Evolutionary conservation across 202 grass and related monocot genomes (phyloP), one percentile per base, ranked within the genome.

Genomic region (Schoenoplectus tabernaemontani): DNA sequence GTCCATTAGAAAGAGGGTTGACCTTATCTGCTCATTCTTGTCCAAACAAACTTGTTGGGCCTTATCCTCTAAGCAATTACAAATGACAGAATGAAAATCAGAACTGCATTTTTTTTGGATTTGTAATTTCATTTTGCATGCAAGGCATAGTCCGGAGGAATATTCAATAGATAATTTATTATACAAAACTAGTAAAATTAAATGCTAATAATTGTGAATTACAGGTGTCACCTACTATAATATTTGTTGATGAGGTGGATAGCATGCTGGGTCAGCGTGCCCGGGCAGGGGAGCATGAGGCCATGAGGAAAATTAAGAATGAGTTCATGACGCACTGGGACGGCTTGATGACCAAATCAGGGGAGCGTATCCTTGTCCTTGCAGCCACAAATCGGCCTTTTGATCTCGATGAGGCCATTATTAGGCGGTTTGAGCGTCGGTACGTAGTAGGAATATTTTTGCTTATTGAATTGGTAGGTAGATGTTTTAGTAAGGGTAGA

Each of bases 301-400:
- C 75, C 17, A 92, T 93, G 37, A 77, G 95, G 69, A 94, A 88
- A 85, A 85, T 98, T 41, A 98, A 98, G 87, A 98, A 89, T 44
- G 95, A 97, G 83, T 97, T 97, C 84, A 97, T 98, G 95, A 87
- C 63, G 7, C 91, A 92, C 62, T 98, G 95, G 91, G 91, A 98
- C 79, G 95, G 95, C 41, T 78, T 94, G 38, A 85, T 98, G 46
- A 90, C 89, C 24, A 98, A 94, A 54, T 57, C 80, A 42, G 58
- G 65, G 5, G 87, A 83, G 84, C 91, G 81, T 68, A 87, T 98
- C 81, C 86, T 98, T 86, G 91, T 98, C 54, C 95, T 98, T 57
- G 91, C 84, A 60, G 91, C 91, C 19, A 98, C 95, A 62, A 98
- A 98, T 60, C 88, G 95, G 33, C 95, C 91, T 2, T 94, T 94